These are phyloP conservation scores for Cryphonectria naterciae DNA, from an alignment of 2,329 filamentous ascomycete genomes.

Conservation along the genomic window DNA sequence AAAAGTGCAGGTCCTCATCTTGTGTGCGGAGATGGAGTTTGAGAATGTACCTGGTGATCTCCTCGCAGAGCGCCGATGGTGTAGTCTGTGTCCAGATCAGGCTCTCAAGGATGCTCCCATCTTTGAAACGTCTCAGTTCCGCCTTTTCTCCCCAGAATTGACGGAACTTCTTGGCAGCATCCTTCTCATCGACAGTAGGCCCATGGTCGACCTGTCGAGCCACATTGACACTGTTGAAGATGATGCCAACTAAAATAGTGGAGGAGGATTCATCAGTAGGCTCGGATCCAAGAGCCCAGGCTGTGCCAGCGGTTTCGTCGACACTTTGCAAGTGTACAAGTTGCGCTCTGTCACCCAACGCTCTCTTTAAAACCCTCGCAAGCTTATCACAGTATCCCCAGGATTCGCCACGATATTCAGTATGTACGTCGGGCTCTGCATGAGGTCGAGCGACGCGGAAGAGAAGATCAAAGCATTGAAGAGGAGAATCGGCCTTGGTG, in stretches of 20 bases:
- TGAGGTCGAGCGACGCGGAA: constrained; percentile 37
- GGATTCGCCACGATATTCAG: constrained; percentile 46
- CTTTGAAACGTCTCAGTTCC: constrained; percentile 91
- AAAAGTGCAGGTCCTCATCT: constrained; percentile 56
- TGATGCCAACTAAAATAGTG: constrained; percentile 64
- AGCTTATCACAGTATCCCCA: constrained; percentile 60
- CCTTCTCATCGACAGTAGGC: constrained; percentile 82
- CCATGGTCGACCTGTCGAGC: constrained; percentile 83
- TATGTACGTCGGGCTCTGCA: constrained; percentile 27
- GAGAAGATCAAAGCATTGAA: constrained; percentile 60
- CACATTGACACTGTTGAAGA: constrained; percentile 74
- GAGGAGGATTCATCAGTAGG: constrained; percentile 34
- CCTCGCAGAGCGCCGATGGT: constrained; percentile 70
- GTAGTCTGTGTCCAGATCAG: constrained; percentile 77
- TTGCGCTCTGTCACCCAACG: constrained; percentile 74
- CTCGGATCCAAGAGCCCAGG: constrained; percentile 54
- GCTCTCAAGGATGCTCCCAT: constrained; percentile 91
- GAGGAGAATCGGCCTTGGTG: constrained; percentile 55
- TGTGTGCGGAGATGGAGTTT: constrained; percentile 68
- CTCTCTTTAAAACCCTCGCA: constrained; percentile 68
- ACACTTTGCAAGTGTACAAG: constrained; percentile 60
- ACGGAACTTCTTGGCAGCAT: constrained; percentile 79
- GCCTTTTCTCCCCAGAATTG: constrained; percentile 95
- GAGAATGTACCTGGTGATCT: constrained; percentile 76
- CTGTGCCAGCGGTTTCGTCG: constrained; percentile 21